Base-by-base conservation (phyloP, 2,329 filamentous ascomycete genomes). In the Sporothrix phasma region DNA sequence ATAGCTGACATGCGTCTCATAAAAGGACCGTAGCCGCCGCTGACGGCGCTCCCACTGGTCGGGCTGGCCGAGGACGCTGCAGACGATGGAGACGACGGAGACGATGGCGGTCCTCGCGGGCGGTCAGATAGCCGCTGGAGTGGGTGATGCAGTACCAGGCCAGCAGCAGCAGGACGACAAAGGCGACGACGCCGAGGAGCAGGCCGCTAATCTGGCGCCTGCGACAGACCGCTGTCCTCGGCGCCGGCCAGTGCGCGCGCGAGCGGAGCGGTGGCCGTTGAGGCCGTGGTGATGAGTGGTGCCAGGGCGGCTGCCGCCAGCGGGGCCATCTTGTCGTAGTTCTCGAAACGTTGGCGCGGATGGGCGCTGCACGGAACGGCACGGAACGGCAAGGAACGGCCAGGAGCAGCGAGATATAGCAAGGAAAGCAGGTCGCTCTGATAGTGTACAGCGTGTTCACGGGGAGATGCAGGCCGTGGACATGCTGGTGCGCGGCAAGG, bases 191-290 rank as follows among this genome's bases (percentile, higher is more conserved):
- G 39, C 73, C 73, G 31, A 77, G 77, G 1, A 77, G 68, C 19
- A 80, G 76, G 45, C 73, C 77, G 5, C 76, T 77, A 34, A 80
- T 72, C 58, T 78, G 71, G n/a, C 68, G n/a, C 71, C 29, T 73
- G 67, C 2, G 64, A 58, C 13, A 68, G 63, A 13, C 62, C 47
- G 22, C 10, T 15, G 49, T 13, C 34, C 29, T 45, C 34, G 24
- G 24, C 24, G 29, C 17, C 54, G 15, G 54, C 24, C 5, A 39
- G 41, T 2, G 49, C 51, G 24, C 29, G 41, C 19, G 34, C 26
- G 4, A 41, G 3, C 6, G 45, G 11, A 6, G 34, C 7, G 5
- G 47, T n/a, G 0, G 47, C n/a, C 3, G 47, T 5, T 3, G 29
- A n/a, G 19, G 45, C n/a, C 7, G n/a, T 17, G 29, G 19, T 5